These are phyloP conservation scores for Phaeosphaeria sp. DNA, from an alignment of 2,329 filamentous ascomycete species.

Conservation along the genomic window DNA sequence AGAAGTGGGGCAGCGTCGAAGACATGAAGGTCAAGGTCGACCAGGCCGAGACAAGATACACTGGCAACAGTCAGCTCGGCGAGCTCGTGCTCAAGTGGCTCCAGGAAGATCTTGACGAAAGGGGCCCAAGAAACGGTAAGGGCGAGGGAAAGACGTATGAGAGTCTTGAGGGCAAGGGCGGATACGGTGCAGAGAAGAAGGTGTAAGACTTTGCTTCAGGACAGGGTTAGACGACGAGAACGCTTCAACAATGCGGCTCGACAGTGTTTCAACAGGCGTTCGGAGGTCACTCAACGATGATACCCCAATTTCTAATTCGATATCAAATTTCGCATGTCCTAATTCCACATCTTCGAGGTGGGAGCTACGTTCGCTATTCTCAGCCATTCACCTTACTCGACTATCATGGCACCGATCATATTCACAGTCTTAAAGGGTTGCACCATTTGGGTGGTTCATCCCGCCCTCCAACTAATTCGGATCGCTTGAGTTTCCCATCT, in stretches of 20 bases:
- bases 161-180: conserved; percentile 65
- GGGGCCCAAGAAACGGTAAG: conserved; percentile 75
- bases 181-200: conserved; percentile 66
- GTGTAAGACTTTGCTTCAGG: conserved; percentile 2
- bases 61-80: conserved; percentile 83
- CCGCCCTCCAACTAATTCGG: no score
- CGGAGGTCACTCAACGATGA: conserved; percentile 43
- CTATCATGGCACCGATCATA: no score
- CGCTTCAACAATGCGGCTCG: conserved; percentile 37
- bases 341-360: background rate
- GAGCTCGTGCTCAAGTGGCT: conserved; percentile 90
- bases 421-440: no score
- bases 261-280: conserved; percentile 29
- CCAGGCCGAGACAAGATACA: conserved; percentile 38
- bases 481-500: no score
- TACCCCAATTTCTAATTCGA: conserved; percentile 45
- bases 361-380: background rate
- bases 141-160: conserved; percentile 72
- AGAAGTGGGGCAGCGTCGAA: conserved; percentile 81
- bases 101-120: conserved; percentile 75
- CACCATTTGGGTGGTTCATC: no score
- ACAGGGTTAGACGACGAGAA: conserved; percentile 1
- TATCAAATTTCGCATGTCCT: conserved; percentile 5
- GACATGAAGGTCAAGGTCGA: conserved; percentile 62
- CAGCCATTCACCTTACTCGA: no score